Conservation (phyloP, 1,139 yeast genomes). For the Suhomyces bribrorum region DNA sequence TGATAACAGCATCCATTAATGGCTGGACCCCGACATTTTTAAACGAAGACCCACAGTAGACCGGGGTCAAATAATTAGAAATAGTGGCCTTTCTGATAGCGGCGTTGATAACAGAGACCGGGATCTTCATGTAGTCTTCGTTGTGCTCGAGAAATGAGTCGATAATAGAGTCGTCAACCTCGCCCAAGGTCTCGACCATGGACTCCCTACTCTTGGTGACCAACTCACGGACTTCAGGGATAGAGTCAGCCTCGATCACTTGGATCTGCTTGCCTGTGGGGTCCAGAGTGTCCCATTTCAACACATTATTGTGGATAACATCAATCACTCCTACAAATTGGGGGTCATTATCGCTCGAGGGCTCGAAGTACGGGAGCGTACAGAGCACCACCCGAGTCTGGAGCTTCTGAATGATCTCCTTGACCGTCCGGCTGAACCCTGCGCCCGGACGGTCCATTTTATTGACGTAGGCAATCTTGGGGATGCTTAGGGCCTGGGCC, state of each 20-base stretch:
- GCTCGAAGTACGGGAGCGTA: conserved; percentile 72
- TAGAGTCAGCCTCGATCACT: conserved; percentile 39
- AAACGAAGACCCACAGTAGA: conserved; percentile 91
- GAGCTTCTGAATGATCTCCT: conserved; percentile 77
- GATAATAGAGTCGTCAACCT: conserved; percentile 72
- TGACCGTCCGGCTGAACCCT: conserved; percentile 86
- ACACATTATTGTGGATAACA: conserved; percentile 63
- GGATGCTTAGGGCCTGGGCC: conserved; percentile 66
- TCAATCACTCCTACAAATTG: conserved; percentile 82
- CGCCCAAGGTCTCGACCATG: conserved; percentile 80
- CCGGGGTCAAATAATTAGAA: conserved; percentile 63
- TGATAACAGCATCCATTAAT: conserved; percentile 75
- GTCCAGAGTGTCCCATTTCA: conserved; percentile 60
- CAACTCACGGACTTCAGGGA: conserved; percentile 47
- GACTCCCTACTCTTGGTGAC: conserved; percentile 65
- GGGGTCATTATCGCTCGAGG: conserved; percentile 39
- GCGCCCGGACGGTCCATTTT: conserved; percentile 98
- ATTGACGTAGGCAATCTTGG: conserved; percentile 78
- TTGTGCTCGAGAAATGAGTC: conserved; percentile 74
- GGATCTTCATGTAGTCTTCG: conserved; percentile 66
- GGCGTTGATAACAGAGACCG: conserved; percentile 48
- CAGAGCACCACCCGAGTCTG: conserved; percentile 73
- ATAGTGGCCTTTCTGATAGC: conserved; percentile 70
- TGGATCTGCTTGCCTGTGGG: conserved; percentile 57
- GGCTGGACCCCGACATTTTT: conserved; percentile 95